phyloP scores from a whole-genome alignment of 2,329 filamentous ascomycete genomes.

The Paecilomyces sp. region DNA sequence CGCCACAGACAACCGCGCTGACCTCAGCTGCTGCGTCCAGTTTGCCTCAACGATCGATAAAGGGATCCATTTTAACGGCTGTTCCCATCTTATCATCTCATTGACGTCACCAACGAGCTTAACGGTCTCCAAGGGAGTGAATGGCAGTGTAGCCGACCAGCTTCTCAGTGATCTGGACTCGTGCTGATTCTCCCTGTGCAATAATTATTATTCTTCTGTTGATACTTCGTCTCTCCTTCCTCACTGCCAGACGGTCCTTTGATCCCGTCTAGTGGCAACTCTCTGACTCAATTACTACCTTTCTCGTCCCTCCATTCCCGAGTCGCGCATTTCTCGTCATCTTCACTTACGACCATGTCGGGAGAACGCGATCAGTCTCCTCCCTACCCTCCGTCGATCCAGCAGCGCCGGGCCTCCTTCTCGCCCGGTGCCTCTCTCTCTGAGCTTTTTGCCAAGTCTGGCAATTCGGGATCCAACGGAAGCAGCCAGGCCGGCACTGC shows the following conservation, averaged over 20 bases:
- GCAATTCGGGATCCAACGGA: conserved; percentile 10
- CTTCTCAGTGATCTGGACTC: conserved; percentile 1
- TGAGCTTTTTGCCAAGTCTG: conserved; percentile 32
- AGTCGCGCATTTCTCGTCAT: not conserved
- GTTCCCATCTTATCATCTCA: not conserved
- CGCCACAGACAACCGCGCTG: not conserved
- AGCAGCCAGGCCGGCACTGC: conserved; percentile 6
- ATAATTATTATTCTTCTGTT: not conserved
- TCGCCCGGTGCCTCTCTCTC: conserved; percentile 32
- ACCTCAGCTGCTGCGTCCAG: not conserved
- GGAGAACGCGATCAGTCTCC: conserved; percentile 32
- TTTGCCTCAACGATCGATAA: not conserved
- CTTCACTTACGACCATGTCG: conserved; percentile 30
- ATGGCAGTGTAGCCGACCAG: not conserved
- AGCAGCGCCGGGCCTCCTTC: conserved; percentile 41
- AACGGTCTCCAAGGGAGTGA: conserved; percentile 2
- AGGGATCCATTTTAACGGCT: not conserved
- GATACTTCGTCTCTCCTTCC: conserved; percentile 1
- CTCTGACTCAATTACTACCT: not conserved
- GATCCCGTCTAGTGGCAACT: not conserved
- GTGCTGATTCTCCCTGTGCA: conserved; percentile 13
- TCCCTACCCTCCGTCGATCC: conserved; percentile 28
- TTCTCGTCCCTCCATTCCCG: not conserved
- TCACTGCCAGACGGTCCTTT: not conserved
- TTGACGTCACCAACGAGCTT: conserved; percentile 8